phyloP scores from a whole-genome alignment of 2,329 filamentous ascomycete species.

The Fusarium redolens region DNA sequence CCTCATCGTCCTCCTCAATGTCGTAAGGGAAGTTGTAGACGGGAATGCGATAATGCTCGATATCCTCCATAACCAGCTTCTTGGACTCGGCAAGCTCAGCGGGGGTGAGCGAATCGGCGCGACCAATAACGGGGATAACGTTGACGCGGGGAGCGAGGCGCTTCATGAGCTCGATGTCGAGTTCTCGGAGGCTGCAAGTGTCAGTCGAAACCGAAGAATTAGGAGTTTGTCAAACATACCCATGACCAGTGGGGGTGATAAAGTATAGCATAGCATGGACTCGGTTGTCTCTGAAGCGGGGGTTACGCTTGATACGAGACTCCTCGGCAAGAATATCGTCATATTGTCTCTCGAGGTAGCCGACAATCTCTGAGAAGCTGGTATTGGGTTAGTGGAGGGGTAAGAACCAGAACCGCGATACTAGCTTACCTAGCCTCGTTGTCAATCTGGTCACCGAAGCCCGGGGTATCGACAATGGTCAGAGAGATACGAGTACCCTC shows the following conservation, averaged over 20 bases:
- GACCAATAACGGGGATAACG: conserved; percentile 98
- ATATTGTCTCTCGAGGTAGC: conserved; percentile 98
- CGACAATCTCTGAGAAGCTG: conserved; percentile 97
- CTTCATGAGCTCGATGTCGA: conserved; percentile 99
- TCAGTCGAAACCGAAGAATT: neutral
- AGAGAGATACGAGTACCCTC: conserved; percentile 98
- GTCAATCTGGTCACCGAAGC: conserved; percentile 98
- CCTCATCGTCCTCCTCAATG: conserved; percentile 99
- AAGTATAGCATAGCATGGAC: conserved; percentile 99
- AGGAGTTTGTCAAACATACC: conserved; percentile 63
- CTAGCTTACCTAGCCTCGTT: conserved; percentile 88
- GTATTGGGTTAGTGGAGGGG: conserved; percentile 13
- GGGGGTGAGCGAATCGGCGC: conserved; percentile 96
- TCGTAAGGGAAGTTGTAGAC: conserved; percentile 99
- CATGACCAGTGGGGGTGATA: conserved; percentile 97
- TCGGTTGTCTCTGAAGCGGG: conserved; percentile 98
- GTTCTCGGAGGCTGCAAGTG: conserved; percentile 84
- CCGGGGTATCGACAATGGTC: conserved; percentile 98
- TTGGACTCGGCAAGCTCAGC: conserved; percentile 98
- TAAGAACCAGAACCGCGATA: neutral
- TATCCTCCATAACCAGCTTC: conserved; percentile 99
- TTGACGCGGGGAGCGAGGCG: conserved; percentile 97
- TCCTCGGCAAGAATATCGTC: conserved; percentile 99
- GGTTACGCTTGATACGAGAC: conserved; percentile 99
- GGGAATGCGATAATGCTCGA: conserved; percentile 99